phyloP scores from a whole-genome alignment of 2,329 filamentous ascomycete genomes.

The Magnaporthales sp. region DNA sequence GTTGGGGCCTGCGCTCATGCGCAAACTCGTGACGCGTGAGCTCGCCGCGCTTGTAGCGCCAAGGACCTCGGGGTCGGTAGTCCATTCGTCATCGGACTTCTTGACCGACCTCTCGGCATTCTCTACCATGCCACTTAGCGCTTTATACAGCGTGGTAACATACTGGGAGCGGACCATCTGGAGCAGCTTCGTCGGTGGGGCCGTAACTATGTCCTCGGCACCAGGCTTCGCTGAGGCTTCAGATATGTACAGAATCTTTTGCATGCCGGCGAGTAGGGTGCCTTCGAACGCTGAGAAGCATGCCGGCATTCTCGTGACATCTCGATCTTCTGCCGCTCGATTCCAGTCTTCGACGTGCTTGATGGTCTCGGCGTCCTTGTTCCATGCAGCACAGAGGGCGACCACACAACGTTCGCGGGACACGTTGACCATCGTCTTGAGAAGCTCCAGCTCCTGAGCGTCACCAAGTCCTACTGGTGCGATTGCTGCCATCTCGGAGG shows the following conservation, averaged over 20 bases:
- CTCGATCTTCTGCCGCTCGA: conserved; percentile 68
- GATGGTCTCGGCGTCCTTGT: conserved; percentile 84
- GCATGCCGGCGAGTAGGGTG: conserved; percentile 73
- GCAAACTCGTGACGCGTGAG: not conserved
- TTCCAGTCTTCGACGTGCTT: conserved; percentile 93
- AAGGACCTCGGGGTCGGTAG: conserved; percentile 34
- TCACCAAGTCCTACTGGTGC: conserved; percentile 51
- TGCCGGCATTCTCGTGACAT: conserved; percentile 84
- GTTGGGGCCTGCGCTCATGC: not conserved
- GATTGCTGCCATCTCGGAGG: conserved; percentile 75
- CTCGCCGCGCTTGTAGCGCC: conserved; percentile 5
- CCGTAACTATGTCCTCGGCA: conserved; percentile 68
- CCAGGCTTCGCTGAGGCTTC: conserved; percentile 72
- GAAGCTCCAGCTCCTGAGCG: conserved; percentile 55
- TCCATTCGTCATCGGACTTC: conserved; percentile 56
- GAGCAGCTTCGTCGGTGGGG: conserved; percentile 78
- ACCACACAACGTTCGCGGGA: conserved; percentile 79
- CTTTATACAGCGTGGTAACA: conserved; percentile 88
- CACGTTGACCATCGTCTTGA: conserved; percentile 66
- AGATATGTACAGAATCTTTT: conserved; percentile 89
- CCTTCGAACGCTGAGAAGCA: conserved; percentile 82
- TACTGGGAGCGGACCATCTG: conserved; percentile 90
- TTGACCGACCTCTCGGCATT: conserved; percentile 74
- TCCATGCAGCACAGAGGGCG: conserved; percentile 86
- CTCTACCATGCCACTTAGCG: conserved; percentile 90